These are phyloP conservation scores for Yarrowia galli DNA, from an alignment of 1,139 yeast species.

Conservation along the genomic window DNA sequence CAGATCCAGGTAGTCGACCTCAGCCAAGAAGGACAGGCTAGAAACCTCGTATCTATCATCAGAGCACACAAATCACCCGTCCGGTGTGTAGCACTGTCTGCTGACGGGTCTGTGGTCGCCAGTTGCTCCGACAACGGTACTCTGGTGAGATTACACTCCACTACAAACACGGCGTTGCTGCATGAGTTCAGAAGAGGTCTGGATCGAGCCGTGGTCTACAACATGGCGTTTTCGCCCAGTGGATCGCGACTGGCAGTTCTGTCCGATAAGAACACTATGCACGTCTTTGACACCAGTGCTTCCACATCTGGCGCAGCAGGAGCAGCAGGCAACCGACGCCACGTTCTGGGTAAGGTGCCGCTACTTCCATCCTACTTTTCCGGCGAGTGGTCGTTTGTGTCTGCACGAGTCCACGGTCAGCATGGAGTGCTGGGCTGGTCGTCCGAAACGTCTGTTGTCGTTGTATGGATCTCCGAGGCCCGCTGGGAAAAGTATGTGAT, in stretches of 20 bases:
- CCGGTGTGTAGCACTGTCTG: slow-evolving; percentile 70
- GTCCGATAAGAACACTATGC: slow-evolving; percentile 88
- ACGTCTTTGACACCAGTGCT: slow-evolving; percentile 64
- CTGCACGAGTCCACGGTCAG: slow-evolving; percentile 62
- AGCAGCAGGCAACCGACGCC: slow-evolving; percentile 60
- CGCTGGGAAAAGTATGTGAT: slow-evolving; percentile 88
- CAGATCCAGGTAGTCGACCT: slow-evolving; percentile 82
- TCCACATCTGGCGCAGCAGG: slow-evolving; percentile 42
- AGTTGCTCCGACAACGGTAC: slow-evolving; percentile 92
- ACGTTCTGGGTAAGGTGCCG: slow-evolving; percentile 71
- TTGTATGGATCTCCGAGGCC: slow-evolving; percentile 70
- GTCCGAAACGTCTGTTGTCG: slow-evolving; percentile 67
- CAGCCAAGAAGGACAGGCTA: slow-evolving; percentile 63
- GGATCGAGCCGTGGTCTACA: slow-evolving; percentile 79
- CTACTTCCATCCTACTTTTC: slow-evolving; percentile 78
- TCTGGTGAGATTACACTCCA: slow-evolving; percentile 77
- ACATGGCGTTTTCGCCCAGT: slow-evolving; percentile 83
- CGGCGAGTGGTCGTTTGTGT: slow-evolving; percentile 89
- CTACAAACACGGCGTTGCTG: slow-evolving; percentile 72
- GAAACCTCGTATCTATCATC: slow-evolving; percentile 70
- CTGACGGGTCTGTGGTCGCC: slow-evolving; percentile 81
- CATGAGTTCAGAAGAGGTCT: slow-evolving; percentile 89
- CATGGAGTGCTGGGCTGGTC: slow-evolving; percentile 81
- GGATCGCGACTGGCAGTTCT: slow-evolving; percentile 80
- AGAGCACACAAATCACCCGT: slow-evolving; percentile 83